Conservation (phyloP, 2,329 filamentous ascomycete genomes). For the Aspergillus chevalieri region DNA sequence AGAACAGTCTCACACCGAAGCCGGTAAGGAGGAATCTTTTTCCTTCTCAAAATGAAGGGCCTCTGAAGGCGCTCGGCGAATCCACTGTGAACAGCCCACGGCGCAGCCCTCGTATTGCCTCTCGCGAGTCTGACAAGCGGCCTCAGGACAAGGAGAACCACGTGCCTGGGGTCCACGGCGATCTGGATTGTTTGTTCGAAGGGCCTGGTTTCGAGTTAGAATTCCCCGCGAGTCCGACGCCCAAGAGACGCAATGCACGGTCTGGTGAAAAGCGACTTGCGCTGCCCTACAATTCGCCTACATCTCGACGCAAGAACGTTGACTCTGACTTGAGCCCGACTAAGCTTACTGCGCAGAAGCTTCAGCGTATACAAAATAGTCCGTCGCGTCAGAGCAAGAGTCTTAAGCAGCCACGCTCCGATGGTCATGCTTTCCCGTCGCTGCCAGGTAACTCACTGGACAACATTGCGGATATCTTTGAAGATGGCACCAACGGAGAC, state of each 20-base stretch:
- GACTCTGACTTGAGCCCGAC: conserved; percentile 20
- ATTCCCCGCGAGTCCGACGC: conserved; percentile 49
- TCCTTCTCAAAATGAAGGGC: conserved; percentile 30
- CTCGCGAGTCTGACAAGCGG: conserved; percentile 33
- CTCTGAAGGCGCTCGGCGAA: conserved; percentile 32
- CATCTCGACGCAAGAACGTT: conserved; percentile 19
- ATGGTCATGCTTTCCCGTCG: conserved; percentile 12
- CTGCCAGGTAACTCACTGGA: conserved; percentile 21
- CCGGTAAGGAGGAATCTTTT: conserved; percentile 44
- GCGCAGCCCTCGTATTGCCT: conserved; percentile 33
- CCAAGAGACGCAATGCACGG: conserved; percentile 49
- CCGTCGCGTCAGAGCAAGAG: conserved; percentile 18
- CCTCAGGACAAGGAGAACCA: conserved; percentile 54
- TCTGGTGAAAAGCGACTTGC: conserved; percentile 30
- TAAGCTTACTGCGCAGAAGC: conserved; percentile 26
- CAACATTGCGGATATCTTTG: conserved; percentile 35
- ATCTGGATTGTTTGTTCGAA: conserved; percentile 62
- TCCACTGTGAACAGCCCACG: conserved; percentile 45
- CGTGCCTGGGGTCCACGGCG: conserved; percentile 43
- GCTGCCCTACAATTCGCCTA: conserved; percentile 31
- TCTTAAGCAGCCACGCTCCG: conserved; percentile 17
- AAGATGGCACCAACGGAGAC: conserved; percentile 20
- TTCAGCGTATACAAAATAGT: conserved; percentile 27
- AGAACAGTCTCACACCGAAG: conserved; percentile 52
- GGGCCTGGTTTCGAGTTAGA: conserved; percentile 48